These are phyloP conservation scores for Veloboletus limbatus DNA, from an alignment of 1,284 basidiomycete genomes.

Conservation along the genomic window DNA sequence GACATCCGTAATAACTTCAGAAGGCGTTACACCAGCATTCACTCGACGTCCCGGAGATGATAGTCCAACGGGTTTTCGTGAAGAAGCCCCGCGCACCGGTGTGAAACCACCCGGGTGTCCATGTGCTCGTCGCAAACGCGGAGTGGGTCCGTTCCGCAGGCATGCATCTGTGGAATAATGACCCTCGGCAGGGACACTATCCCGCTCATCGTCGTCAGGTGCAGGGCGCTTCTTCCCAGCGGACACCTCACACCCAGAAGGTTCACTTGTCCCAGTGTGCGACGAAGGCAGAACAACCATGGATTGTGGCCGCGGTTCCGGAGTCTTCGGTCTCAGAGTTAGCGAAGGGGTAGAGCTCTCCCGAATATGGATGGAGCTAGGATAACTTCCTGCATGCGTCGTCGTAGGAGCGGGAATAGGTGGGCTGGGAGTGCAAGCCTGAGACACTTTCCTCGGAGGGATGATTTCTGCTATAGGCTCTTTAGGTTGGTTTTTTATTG, in stretches of 20 bases:
- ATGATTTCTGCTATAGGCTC: constrained; percentile 8
- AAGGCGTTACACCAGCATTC: constrained; percentile 32
- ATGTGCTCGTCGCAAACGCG: constrained; percentile 54
- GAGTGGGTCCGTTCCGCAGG: constrained; percentile 48
- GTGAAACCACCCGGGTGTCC: constrained; percentile 67
- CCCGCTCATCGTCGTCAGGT: constrained; percentile 70
- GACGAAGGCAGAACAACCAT: constrained; percentile 2
- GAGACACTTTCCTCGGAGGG: constrained; percentile 10
- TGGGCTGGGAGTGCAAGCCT: constrained; percentile 7
- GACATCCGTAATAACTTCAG: constrained; percentile 54
- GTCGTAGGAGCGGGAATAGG: not conserved
- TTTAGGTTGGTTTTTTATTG: constrained; percentile 43
- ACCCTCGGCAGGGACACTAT: constrained; percentile 46
- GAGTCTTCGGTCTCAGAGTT: constrained; percentile 49
- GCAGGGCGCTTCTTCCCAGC: constrained; percentile 65
- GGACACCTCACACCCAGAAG: constrained; percentile 39
- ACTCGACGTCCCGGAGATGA: constrained; percentile 46
- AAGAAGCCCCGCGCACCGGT: constrained; percentile 52
- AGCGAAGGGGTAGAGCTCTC: constrained; percentile 45
- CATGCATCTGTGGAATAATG: constrained; percentile 52
- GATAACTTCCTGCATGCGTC: not conserved
- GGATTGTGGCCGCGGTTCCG: constrained; percentile 32
- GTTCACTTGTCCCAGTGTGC: constrained; percentile 30
- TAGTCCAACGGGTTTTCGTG: constrained; percentile 39
- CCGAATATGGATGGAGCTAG: constrained; percentile 26